phyloP scores from a whole-genome alignment of 768 basidiomycete species.

The Suillus hirtellus region DNA sequence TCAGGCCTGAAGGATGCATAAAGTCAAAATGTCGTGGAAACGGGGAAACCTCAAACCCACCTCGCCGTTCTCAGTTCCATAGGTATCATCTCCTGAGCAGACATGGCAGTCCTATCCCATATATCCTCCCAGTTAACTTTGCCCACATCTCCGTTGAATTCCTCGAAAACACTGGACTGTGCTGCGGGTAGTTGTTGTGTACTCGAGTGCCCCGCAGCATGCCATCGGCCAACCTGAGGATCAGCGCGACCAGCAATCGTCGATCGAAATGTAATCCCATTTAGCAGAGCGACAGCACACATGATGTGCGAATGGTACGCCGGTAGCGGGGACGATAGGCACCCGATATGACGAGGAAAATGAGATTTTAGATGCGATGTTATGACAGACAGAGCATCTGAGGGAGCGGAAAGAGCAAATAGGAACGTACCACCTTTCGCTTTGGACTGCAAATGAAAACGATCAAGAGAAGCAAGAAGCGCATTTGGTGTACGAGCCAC shows the following conservation, averaged over 20 bases:
- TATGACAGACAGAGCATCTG: conserved; percentile 35
- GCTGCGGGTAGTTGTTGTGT: conserved; percentile 2
- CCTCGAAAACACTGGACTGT: conserved; percentile 10
- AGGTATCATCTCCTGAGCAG: conserved; percentile 32
- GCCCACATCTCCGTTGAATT: conserved; percentile 10
- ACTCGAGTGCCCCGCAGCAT: conserved; percentile 45
- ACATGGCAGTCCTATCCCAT: conserved; percentile 40
- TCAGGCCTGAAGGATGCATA: conserved; percentile 18
- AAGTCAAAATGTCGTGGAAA: not conserved
- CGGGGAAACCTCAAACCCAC: conserved; percentile 24
- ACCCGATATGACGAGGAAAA: conserved; percentile 52
- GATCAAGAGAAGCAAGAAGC: conserved; percentile 3
- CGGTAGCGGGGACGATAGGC: conserved; percentile 56
- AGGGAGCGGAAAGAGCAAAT: conserved; percentile 29
- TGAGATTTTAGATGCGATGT: conserved; percentile 42
- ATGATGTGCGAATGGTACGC: conserved; percentile 28
- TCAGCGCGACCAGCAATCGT: conserved; percentile 57
- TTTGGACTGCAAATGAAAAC: conserved; percentile 5
- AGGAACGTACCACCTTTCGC: conserved; percentile 16
- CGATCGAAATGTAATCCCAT: conserved; percentile 58
- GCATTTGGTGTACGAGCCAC: conserved; percentile 8
- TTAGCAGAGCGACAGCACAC: conserved; percentile 53
- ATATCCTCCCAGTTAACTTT: conserved; percentile 51
- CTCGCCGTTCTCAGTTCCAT: conserved; percentile 37
- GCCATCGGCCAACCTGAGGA: conserved; percentile 72